Evolutionary conservation across 2,329 filamentous ascomycete species (phyloP), one percentile per base, ranked within the genome.

Genomic region (Fusarium sp.): DNA sequence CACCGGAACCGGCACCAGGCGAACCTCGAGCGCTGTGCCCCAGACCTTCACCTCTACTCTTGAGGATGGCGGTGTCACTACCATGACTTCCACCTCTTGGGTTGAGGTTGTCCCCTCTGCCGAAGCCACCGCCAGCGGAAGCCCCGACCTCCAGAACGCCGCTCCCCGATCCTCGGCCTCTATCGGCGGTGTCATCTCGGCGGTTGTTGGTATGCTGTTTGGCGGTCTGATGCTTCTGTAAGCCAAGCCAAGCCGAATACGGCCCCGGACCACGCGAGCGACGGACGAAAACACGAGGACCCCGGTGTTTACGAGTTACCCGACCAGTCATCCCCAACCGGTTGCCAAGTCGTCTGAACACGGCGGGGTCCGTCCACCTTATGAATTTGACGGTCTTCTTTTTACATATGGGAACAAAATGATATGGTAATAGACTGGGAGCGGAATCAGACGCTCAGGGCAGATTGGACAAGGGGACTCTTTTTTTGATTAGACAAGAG

Each of bases 71-170:
- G 80, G 78, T 31, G 77, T 83, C 58, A 80, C 81, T 3, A 79
- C 82, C 11, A 76, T 85, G 53, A 86, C 84, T 10, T 80, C 80
- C n/a, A 86, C 84, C 1, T 84, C 83, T 0, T 83, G 79, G 73
- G 84, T 86, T 3, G 80, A 78, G 20, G 81, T 83, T 38, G 77
- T 81, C 10, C 80, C 82, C 1, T 77, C 79, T 1, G 69, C 74
- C 20, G 68, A 75, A 29, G 59, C 77, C 9, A 75, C 76, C n/a
- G 65, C 67, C 14, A 67, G 67, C 20, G 61, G 71, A 58, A 73
- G 75, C 40, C 77, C 80, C 34, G 75, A 74, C 29, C 74, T 83
- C 29, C 81, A 83, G 68, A 81, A 80, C 66, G 77, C 72, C 4
- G 81, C 78, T 16, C 65, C 67, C 10, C 71, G 65, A 20, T 65